phyloP scores from a whole-genome alignment of 352 stramenopile species.

The Phytophthora pluvialis region DNA sequence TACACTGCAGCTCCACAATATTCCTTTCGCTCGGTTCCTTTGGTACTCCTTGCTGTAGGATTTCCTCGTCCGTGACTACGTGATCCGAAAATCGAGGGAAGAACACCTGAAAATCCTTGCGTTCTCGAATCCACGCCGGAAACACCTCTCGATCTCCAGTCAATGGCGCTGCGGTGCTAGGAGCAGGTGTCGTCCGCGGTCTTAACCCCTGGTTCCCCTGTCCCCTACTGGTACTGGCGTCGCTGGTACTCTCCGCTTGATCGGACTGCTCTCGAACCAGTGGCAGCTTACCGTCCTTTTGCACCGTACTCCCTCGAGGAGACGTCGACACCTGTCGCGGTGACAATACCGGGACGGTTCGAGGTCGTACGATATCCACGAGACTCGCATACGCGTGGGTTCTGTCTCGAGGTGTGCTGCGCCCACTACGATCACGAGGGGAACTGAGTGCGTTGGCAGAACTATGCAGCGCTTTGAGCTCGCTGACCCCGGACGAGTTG shows the following conservation, averaged over 20 bases:
- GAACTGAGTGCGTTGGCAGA: conserved; percentile 41
- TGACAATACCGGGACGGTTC: conserved; percentile 20
- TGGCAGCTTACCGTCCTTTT: conserved; percentile 26
- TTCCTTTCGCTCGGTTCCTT: conserved; percentile 71
- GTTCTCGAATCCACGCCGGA: conserved; percentile 69
- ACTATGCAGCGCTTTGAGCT: conserved; percentile 42
- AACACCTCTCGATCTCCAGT: conserved; percentile 52
- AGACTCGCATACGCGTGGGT: conserved; percentile 20
- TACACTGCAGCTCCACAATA: conserved; percentile 75
- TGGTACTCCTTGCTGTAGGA: conserved; percentile 62
- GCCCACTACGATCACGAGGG: conserved; percentile 24
- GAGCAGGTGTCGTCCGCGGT: conserved; percentile 12
- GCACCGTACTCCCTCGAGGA: conserved; percentile 10
- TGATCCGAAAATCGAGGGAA: conserved; percentile 70
- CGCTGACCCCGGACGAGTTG: conserved; percentile 32
- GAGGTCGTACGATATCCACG: conserved; percentile 30
- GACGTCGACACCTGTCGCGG: conserved; percentile 1
- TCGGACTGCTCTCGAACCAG: conserved; percentile 14
- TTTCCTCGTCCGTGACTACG: conserved; percentile 71
- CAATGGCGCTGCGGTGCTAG: conserved; percentile 2
- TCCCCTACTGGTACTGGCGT: not conserved
- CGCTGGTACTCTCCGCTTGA: conserved; percentile 5
- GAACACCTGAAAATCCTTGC: conserved; percentile 81
- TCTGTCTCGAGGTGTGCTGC: conserved; percentile 20
- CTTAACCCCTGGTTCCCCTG: conserved; percentile 10